Evolutionary conservation across 352 stramenopile genomes (phyloP).

Genomic region (Globisporangium radiosum): DNA sequence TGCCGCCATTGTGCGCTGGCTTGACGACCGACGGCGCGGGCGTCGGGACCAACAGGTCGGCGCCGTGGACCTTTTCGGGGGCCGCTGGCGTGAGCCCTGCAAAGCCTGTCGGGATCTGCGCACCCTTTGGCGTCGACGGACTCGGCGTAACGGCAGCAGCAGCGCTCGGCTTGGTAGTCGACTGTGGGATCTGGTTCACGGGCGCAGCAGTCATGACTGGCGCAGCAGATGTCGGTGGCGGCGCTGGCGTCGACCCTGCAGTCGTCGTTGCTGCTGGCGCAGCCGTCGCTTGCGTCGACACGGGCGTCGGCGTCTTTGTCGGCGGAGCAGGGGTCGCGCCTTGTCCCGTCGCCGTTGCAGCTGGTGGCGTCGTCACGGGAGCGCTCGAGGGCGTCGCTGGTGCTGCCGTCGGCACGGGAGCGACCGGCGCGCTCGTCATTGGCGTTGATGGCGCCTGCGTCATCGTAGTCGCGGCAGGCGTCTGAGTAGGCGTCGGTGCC

Average conservation of each 20-base stretch:
- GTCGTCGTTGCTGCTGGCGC: slow-evolving; percentile 2
- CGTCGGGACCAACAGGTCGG: slow-evolving; percentile 6
- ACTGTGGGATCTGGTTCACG: background rate
- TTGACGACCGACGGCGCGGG: slow-evolving; percentile 11
- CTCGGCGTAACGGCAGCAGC: slow-evolving; percentile 4
- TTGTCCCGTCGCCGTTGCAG: slow-evolving; percentile 4
- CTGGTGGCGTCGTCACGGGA: background rate
- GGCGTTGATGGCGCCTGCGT: background rate
- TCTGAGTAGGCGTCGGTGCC: background rate
- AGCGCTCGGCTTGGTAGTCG: slow-evolving; percentile 1
- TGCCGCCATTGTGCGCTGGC: background rate
- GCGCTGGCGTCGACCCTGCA: background rate
- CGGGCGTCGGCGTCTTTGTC: background rate
- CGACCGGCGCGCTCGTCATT: background rate
- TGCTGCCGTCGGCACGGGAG: background rate
- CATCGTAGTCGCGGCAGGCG: slow-evolving; percentile 3
- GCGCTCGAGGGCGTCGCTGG: background rate
- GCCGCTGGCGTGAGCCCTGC: slow-evolving; percentile 5
- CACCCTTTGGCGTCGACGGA: slow-evolving; percentile 10
- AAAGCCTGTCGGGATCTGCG: slow-evolving; percentile 10
- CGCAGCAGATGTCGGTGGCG: slow-evolving; percentile 1
- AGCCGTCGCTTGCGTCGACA: background rate
- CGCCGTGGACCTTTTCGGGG: slow-evolving; percentile 15
- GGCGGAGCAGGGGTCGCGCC: background rate
- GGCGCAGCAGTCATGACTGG: background rate